Evolutionary conservation across 192 early-diverging fungal genomes (phyloP), one percentile per base, ranked within the genome.

Genomic region (Rhizoclosmatium globosum): DNA sequence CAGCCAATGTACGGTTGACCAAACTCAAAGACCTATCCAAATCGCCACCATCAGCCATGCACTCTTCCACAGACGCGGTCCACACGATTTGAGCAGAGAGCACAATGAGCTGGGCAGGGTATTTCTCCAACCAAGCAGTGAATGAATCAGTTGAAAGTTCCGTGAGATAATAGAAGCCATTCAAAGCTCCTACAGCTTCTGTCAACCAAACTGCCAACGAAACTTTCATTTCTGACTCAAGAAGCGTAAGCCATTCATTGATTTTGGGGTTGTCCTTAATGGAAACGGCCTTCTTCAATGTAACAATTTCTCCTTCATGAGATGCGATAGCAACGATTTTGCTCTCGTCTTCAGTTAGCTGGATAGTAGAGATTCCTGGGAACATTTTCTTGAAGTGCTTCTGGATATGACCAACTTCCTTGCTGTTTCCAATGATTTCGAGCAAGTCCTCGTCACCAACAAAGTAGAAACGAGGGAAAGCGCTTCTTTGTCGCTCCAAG

Each of bases 341-440:
- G 2, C 89, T 80, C 11, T 85, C 81, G 69, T 98, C 96, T 23
- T 98, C 98, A 45, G 86, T 89, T 39, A 98, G 85, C n/a, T 94
- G 77, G 45, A 99, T 91, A 53, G 89, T 92, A 9, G 92, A 86
- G 64, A 99, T 91, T 53, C 97, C 98, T 11, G 97, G 96, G 93
- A 99, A 99, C 97, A 99, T 99, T 88, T 99, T 99, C 82, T 96
- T 96, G 85, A 99, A 92, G 82, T 99, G 98, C 80, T 98, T 98
- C 81, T 99, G 96, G 76, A 99, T 97, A 48, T 97, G 92, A 23
- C 91, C 81, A 60, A 99, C 91, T 77, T 99, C 97, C 82, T 98
- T 97, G 79, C 93, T 91, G 82, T 99, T 99, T 79, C 98, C 98
- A 74, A 99, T 96, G 72, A 99, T 98, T 87, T 99, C 97, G n/a